Percentiles rank a stretch among this genome's conserved stretches.
Evolutionary conservation across 1,284 basidiomycete genomes (phyloP).

Genomic region (Xerocomus amazonicus): DNA sequence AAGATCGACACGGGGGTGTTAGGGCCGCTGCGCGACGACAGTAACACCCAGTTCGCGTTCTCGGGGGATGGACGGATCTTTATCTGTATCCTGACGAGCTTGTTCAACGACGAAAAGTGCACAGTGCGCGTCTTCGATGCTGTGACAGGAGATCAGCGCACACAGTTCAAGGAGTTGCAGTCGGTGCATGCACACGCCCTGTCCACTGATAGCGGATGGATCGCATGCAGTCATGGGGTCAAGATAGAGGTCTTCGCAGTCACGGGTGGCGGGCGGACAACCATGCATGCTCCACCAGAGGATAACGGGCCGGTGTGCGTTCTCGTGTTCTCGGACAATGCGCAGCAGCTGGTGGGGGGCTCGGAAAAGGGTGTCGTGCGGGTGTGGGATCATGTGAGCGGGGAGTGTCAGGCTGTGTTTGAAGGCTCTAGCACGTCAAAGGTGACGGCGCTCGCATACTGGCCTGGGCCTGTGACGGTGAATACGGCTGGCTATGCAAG

Average conservation of each 20-base stretch:
- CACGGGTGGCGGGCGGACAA: neutral
- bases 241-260: slow-evolving; percentile 15
- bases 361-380: slow-evolving; percentile 13
- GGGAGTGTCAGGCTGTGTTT: slow-evolving; percentile 15
- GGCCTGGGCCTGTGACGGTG: neutral
- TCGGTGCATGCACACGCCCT: slow-evolving; percentile 3
- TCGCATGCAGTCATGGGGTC: slow-evolving; percentile 14
- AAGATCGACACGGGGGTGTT: slow-evolving; percentile 11
- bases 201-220: slow-evolving; percentile 11
- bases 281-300: neutral
- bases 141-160: slow-evolving; percentile 8
- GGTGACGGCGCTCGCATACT: slow-evolving; percentile 18
- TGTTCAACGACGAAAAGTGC: slow-evolving; percentile 10
- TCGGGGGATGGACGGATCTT: slow-evolving; percentile 15
- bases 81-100: neutral
- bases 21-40: neutral
- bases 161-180: slow-evolving; percentile 14
- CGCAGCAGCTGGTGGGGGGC: slow-evolving; percentile 14
- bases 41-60: slow-evolving; percentile 10
- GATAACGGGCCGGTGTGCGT: neutral
- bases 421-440: neutral
- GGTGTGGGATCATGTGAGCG: slow-evolving; percentile 17
- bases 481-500: neutral
- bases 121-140: slow-evolving; percentile 14
- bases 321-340: slow-evolving; percentile 13